Evolutionary conservation across 768 basidiomycete species (phyloP), one percentile per base, ranked within the genome.

Genomic region (Hortiboletus flavorubellus): DNA sequence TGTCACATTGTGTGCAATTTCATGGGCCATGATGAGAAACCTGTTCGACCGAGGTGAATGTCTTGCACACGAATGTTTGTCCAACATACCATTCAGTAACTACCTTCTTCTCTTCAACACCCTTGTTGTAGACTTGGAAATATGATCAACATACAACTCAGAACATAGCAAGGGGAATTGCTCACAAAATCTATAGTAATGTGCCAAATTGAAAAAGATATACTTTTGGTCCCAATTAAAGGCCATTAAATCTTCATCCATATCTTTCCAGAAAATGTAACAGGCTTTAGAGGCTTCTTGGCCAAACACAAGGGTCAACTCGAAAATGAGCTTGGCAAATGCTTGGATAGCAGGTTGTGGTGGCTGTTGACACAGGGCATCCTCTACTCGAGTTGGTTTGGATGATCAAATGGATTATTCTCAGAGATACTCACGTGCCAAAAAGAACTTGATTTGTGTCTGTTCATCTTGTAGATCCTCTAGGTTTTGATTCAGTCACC

Each of bases 1-100:
- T n/a, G 59, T 53, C 11, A 47, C 42, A 10, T 65, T 63, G 53
- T 68, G 68, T 15, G 67, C 68, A 7, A 68, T 59, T 48, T 68
- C 67, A 15, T 68, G 67, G 2, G 59, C 66, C 56, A 70, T 66
- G 4, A 68, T 63, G 34, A 70, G 62, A 33, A 61, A 68, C 67
- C 67, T 68, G 12, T 49, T 39, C 8, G 23, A 40, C 23, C 0
- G 12, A 37, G 38, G 26, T 59, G 9, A 53, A 8, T 40, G 2
- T 15, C 12, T 52, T 23, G 14, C 5, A 7, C 11, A 8, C 12
- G 11, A 8, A 31, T 5, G 7, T 34, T 31, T n/a, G 35, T 10
- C 41, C 4, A 3, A 51, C 60, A 11, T 59, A 62, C 60, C 60
- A 61, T 4, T 59, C 56, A 0, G 42, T 54, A 8, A 51, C 11